Evolutionary conservation across 1,284 basidiomycete genomes (phyloP).

Genomic region (Ceratobasidium papillatum): DNA sequence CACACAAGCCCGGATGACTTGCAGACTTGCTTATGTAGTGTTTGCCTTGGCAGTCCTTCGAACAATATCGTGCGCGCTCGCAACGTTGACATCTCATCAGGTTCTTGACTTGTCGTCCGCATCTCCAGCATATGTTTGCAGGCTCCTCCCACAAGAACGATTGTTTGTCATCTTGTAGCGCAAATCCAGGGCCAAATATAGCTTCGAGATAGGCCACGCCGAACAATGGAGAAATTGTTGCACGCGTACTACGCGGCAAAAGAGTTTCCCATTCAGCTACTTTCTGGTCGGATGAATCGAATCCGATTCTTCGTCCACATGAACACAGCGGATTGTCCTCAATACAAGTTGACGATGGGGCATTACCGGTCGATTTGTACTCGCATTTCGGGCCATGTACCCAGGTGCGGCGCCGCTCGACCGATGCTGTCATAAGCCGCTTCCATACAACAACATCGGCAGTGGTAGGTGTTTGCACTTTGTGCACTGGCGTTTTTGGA

Average conservation of each 20-base stretch:
- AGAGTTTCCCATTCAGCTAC: background rate
- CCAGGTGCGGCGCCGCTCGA: conserved; percentile 17
- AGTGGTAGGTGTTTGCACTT: background rate
- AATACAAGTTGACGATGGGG: too few relatives aligned
- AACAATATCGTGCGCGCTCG: conserved; percentile 12
- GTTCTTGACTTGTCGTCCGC: background rate
- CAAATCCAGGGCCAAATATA: background rate
- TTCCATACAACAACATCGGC: conserved; percentile 15
- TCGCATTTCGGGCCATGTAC: conserved; percentile 11
- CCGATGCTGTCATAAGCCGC: background rate
- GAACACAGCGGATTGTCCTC: too few relatives aligned
- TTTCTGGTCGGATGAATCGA: too few relatives aligned
- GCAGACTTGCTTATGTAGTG: background rate
- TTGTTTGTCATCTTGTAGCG: background rate
- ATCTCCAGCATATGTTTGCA: conserved; percentile 2
- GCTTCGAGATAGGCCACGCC: background rate
- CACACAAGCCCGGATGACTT: too few relatives aligned
- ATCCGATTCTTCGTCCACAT: too few relatives aligned
- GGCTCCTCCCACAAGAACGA: background rate
- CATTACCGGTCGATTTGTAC: too few relatives aligned
- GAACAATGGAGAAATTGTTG: background rate
- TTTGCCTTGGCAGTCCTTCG: background rate
- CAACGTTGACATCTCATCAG: background rate
- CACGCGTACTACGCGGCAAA: background rate
- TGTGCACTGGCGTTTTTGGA: background rate